Evolutionary conservation across 169 alveolate species (phyloP).

Genomic region (Plasmodium inui): DNA sequence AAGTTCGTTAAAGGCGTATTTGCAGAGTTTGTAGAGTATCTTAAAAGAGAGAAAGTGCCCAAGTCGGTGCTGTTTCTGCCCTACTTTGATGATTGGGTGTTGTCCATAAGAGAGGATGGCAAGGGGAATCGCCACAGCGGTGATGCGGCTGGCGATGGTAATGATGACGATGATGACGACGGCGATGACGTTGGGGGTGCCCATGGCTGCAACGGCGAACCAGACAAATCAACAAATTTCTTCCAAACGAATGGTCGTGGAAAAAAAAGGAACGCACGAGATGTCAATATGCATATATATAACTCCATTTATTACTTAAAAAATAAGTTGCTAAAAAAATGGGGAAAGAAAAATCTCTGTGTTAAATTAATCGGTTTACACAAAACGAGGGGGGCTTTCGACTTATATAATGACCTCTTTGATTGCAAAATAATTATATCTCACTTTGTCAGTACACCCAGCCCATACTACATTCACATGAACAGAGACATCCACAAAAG

Average conservation of each 20-base stretch:
- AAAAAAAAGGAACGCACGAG: slow-evolving; percentile 5
- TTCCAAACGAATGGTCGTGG: neutral
- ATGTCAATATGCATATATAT: slow-evolving; percentile 48
- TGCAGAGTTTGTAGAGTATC: slow-evolving; percentile 42
- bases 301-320: slow-evolving; percentile 56
- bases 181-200: neutral
- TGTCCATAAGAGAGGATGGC: slow-evolving; percentile 15
- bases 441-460: slow-evolving; percentile 22
- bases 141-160: neutral
- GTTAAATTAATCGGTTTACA: slow-evolving; percentile 68
- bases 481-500: neutral
- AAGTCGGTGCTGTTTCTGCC: slow-evolving; percentile 42
- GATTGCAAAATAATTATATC: slow-evolving; percentile 51
- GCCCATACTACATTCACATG: slow-evolving; percentile 47
- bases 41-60: slow-evolving; percentile 40
- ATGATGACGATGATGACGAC: neutral
- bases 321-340: slow-evolving; percentile 38
- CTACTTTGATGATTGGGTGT: slow-evolving; percentile 65
- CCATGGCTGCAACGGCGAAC: neutral
- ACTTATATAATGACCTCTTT: slow-evolving; percentile 32
- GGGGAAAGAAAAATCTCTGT: slow-evolving; percentile 14
- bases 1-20: slow-evolving; percentile 57
- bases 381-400: slow-evolving; percentile 13
- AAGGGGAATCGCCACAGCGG: neutral
- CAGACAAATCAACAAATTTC: neutral